Evolutionary conservation across 2,329 filamentous ascomycete genomes (phyloP), one percentile per base, ranked within the genome.

Genomic region (Fusarium devonianum): DNA sequence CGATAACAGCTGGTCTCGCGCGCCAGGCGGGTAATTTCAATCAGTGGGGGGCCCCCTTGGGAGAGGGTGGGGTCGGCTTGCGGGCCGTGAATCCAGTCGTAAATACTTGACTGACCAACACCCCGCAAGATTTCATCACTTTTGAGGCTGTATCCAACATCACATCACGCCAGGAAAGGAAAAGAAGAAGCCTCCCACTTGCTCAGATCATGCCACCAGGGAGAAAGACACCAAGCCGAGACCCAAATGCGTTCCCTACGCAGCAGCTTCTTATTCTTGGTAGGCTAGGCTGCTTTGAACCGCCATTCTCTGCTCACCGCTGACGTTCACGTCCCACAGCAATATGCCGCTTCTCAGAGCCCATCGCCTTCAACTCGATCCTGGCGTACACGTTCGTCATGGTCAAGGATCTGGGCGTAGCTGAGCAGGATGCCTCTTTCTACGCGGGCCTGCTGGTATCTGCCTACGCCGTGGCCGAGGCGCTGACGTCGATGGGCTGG

Each of bases 331-430:
- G 28, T 8, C 21, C 22, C 39, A 4, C 45, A 64, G 61, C 58
- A 53, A 64, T 64, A 64, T 64, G 61, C 45, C 61, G 61, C 23
- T 64, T 97, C 18, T 88, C 88, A 44, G 92, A 97, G 69, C 92
- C 96, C 75, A 96, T 92, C 1, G 92, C 92, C 1, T 81, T 96
- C 67, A 96, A 96, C 71, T 95, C 90, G 12, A 95, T 97, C 64
- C 87, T 87, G 22, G 92, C 92, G 2, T 97, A 96, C 71, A 81
- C 96, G 2, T 92, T 92, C 1, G 84, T 90, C 65, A 96, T 96
- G 92, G 85, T 90, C 3, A 83, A 85, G 26, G 84, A 84, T 2
- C 95, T 96, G 63, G 87, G 88, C 52, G 86, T 95, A 17, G 79
- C 86, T 32, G 74, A 81, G 7, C 78, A 78, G 11, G 78, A 92